These are phyloP conservation scores for Tylopilus cervinicoccineus DNA, from an alignment of 768 basidiomycete genomes.

Conservation along the genomic window DNA sequence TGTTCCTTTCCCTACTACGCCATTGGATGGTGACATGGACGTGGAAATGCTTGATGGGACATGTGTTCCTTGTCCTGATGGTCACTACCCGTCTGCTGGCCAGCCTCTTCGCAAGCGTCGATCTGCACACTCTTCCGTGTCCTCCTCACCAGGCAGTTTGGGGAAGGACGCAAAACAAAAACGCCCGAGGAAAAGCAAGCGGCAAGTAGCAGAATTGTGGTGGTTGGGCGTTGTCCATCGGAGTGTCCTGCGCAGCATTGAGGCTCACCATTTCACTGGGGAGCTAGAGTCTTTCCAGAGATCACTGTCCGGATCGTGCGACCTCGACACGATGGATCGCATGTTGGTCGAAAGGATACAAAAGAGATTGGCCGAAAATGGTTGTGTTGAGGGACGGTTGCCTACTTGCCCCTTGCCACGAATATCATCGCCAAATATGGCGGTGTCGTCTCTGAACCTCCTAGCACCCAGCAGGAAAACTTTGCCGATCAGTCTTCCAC, in stretches of 20 bases:
- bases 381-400: conserved; percentile 25
- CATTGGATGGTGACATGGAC: conserved; percentile 21
- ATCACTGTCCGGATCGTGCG: background rate
- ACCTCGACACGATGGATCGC: conserved; percentile 30
- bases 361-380: conserved; percentile 29
- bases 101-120: conserved; percentile 30
- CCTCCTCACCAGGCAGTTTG: conserved; percentile 17
- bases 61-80: conserved; percentile 1
- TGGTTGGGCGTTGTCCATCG: conserved; percentile 36
- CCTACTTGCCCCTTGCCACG: conserved; percentile 18
- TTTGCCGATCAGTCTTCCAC: background rate
- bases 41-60: conserved; percentile 30
- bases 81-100: background rate
- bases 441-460: conserved; percentile 20
- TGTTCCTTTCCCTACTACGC: conserved; percentile 36
- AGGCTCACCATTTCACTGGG: conserved; percentile 8
- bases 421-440: conserved; percentile 23
- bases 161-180: conserved; percentile 24
- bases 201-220: conserved; percentile 32
- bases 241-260: conserved; percentile 29
- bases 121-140: conserved; percentile 29
- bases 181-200: conserved; percentile 30
- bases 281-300: conserved; percentile 3
- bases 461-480: conserved; percentile 9
- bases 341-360: conserved; percentile 32